A percentile compares a stretch with the other conserved stretches of the same genome.
These are phyloP conservation scores for Lindgomyces ingoldianus DNA, from an alignment of 495 filamentous ascomycete species.

Conservation along the genomic window DNA sequence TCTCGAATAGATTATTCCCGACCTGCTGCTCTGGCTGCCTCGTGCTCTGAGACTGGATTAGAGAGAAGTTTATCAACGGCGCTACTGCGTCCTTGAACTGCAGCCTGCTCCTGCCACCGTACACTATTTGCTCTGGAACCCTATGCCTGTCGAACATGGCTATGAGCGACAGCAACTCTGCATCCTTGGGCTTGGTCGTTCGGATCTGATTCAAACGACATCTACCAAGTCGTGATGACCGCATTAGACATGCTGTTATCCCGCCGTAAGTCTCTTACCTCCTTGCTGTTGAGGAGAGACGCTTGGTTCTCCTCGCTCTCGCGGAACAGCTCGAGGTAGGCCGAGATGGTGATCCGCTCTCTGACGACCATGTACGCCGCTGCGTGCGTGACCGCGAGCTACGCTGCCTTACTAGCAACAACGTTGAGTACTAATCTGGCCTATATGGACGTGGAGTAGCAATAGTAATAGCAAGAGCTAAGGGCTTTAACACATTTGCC, in stretches of 20 bases:
- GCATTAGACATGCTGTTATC: slow-evolving; percentile 41
- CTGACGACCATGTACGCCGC: slow-evolving; percentile 33
- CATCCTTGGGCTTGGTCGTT: slow-evolving; percentile 26
- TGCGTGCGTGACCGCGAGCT: slow-evolving; percentile 22
- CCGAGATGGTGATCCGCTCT: slow-evolving; percentile 13
- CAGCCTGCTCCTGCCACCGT: slow-evolving; percentile 1
- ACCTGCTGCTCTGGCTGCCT: too few species aligned
- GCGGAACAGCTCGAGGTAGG: slow-evolving; percentile 47
- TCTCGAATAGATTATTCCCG: too few species aligned
- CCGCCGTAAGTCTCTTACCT: slow-evolving; percentile 40
- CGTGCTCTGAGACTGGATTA: background rate
- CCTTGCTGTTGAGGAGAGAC: slow-evolving; percentile 37
- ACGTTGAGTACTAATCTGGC: too few species aligned
- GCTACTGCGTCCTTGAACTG: background rate
- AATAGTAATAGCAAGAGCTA: too few species aligned
- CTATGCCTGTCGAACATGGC: slow-evolving; percentile 42
- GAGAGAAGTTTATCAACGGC: background rate
- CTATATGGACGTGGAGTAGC: too few species aligned
- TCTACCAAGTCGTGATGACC: slow-evolving; percentile 50
- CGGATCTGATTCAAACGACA: slow-evolving; percentile 54
- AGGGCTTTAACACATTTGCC: too few species aligned
- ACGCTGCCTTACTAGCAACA: too few species aligned
- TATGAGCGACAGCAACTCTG: slow-evolving; percentile 41
- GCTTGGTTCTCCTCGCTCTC: slow-evolving; percentile 40
- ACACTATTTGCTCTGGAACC: slow-evolving; percentile 36